phyloP scores from a whole-genome alignment of 2,329 filamentous ascomycete species.

The Ambrosiella cleistominuta region DNA sequence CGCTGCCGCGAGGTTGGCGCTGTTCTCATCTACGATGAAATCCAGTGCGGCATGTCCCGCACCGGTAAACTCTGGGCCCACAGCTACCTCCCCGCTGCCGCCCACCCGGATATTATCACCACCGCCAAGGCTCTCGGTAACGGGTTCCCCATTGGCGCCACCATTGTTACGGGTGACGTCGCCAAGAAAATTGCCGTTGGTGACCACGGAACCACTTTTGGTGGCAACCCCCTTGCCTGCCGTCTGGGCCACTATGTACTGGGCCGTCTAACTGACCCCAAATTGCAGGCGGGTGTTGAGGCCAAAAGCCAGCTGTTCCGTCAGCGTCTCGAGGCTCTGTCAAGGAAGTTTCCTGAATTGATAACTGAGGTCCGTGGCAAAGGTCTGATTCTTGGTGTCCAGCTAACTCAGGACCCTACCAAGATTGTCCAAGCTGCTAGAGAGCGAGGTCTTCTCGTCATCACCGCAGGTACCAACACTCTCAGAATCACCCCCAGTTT shows the following conservation, averaged over 20 bases:
- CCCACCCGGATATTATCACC: slow-evolving; percentile 85
- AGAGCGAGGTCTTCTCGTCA: slow-evolving; percentile 73
- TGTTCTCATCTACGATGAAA: slow-evolving; percentile 87
- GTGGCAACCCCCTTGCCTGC: slow-evolving; percentile 75
- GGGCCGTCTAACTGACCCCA: slow-evolving; percentile 50
- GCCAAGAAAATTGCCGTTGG: slow-evolving; percentile 34
- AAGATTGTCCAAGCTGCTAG: slow-evolving; percentile 69
- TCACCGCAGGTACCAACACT: slow-evolving; percentile 85
- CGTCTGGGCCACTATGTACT: slow-evolving; percentile 78
- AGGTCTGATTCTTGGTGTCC: slow-evolving; percentile 73
- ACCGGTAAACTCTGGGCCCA: slow-evolving; percentile 90
- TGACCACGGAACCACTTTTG: slow-evolving; percentile 89
- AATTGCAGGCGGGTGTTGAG: slow-evolving; percentile 51
- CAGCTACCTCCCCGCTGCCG: slow-evolving; percentile 50
- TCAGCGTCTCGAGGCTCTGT: slow-evolving; percentile 30
- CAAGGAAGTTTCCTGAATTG: slow-evolving; percentile 41
- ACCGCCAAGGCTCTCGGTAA: slow-evolving; percentile 94
- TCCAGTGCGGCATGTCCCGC: slow-evolving; percentile 79
- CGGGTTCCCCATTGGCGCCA: slow-evolving; percentile 82
- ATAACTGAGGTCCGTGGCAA: slow-evolving; percentile 65
- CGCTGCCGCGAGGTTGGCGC: slow-evolving; percentile 77
- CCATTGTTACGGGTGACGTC: slow-evolving; percentile 25
- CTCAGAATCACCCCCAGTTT: slow-evolving; percentile 81
- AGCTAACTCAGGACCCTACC: slow-evolving; percentile 56
- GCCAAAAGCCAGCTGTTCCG: slow-evolving; percentile 41